Evolutionary conservation across 164 flowering plant genomes (phyloP).

Genomic region (Stephania yunnanensis): DNA sequence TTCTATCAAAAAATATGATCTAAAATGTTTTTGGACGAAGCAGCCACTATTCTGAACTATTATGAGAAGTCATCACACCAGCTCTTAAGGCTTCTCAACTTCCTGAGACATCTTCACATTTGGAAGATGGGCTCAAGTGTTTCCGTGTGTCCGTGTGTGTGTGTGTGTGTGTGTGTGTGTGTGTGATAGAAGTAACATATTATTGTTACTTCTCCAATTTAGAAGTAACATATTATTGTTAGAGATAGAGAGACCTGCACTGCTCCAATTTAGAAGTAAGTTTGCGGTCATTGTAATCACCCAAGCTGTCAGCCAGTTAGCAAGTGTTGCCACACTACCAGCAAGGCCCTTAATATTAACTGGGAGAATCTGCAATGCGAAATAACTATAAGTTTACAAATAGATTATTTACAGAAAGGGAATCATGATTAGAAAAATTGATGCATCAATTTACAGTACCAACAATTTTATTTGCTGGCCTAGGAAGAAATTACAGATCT

Average conservation of each 20-base stretch:
- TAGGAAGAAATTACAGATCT: background rate
- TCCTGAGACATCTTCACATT: background rate
- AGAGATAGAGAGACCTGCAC: constrained; percentile 41
- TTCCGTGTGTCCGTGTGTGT: background rate
- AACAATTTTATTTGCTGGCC: background rate
- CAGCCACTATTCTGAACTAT: background rate
- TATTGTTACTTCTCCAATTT: constrained; percentile 36
- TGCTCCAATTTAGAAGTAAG: constrained; percentile 52
- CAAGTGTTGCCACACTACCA: constrained; percentile 77
- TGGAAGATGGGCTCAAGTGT: background rate
- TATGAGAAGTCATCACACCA: background rate
- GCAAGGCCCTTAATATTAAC: constrained; percentile 84
- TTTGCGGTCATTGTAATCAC: constrained; percentile 65
- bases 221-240: constrained; percentile 19
- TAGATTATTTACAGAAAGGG: background rate
- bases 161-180: background rate
- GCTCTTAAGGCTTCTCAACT: background rate
- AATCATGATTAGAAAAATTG: background rate
- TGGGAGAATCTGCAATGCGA: constrained; percentile 67
- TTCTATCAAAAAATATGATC: background rate
- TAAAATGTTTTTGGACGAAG: background rate
- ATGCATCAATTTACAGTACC: background rate
- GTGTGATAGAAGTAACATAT: no score
- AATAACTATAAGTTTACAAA: background rate
- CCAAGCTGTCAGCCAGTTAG: constrained; percentile 54